Evolutionary conservation across 257 asterid species (phyloP).

Genomic region (Agastache rugosa): DNA sequence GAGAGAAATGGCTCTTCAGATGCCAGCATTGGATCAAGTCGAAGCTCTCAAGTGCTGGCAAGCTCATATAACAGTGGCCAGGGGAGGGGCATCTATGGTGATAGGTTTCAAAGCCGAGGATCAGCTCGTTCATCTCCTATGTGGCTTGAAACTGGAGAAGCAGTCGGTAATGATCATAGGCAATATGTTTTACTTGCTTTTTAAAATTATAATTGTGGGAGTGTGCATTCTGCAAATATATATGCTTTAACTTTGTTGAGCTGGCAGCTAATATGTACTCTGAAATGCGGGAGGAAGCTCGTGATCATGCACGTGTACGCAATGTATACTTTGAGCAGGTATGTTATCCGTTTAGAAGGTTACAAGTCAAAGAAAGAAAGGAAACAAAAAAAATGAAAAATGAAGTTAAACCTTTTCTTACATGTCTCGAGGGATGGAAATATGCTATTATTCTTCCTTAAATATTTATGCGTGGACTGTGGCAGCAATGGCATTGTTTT

Average conservation of each 20-base stretch:
- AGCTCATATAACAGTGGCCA: conserved; percentile 70
- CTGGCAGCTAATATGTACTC: conserved; percentile 92
- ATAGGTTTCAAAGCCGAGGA: conserved; percentile 71
- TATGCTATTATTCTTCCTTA: not conserved
- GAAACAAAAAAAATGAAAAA: not conserved
- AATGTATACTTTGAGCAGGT: conserved; percentile 99
- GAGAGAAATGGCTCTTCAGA: conserved; percentile 72
- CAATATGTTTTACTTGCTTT: conserved; percentile 37
- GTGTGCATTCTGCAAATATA: conserved; percentile 39
- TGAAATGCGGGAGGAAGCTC: conserved; percentile 97
- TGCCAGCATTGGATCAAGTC: conserved; percentile 79
- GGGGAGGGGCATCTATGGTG: conserved; percentile 60
- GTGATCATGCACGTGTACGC: conserved; percentile 95
- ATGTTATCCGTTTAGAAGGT: conserved; percentile 33
- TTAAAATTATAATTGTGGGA: conserved; percentile 35
- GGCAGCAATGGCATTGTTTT: not conserved
- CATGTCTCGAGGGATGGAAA: not conserved
- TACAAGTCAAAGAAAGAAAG: not conserved
- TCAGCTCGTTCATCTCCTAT: conserved; percentile 68
- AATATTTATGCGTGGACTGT: not conserved
- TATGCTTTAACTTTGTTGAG: conserved; percentile 66
- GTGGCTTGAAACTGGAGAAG: conserved; percentile 99
- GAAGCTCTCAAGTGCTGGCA: conserved; percentile 72
- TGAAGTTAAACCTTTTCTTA: not conserved
- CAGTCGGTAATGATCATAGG: conserved; percentile 79